Conservation (phyloP, 1,284 basidiomycete genomes). For the Ceratobasidium sp. region DNA sequence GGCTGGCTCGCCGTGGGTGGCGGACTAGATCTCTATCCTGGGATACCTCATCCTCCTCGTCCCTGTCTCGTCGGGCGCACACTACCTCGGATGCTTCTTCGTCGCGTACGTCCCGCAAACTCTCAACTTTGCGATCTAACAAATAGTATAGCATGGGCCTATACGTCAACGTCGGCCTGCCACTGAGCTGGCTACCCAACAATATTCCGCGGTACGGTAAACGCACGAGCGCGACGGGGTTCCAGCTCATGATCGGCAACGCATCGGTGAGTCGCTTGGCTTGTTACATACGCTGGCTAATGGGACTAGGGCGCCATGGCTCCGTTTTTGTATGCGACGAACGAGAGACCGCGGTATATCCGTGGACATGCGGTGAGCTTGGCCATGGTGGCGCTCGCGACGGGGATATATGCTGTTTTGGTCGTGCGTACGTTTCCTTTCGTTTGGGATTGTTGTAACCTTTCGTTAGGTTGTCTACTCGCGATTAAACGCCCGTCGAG, state of each 20-base stretch:
- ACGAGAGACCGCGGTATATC: slow-evolving; percentile 39
- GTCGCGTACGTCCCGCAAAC: slow-evolving; percentile 33
- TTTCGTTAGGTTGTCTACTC: slow-evolving; percentile 12
- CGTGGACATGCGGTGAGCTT: slow-evolving; percentile 40
- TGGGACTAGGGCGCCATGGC: slow-evolving; percentile 41
- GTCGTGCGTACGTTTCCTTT: slow-evolving; percentile 8
- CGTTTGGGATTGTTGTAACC: background rate
- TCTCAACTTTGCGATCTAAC: background rate
- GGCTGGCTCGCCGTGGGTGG: slow-evolving; percentile 24
- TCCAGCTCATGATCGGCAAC: slow-evolving; percentile 39
- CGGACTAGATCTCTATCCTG: slow-evolving; percentile 28
- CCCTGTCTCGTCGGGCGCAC: slow-evolving; percentile 18
- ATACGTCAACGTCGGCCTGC: slow-evolving; percentile 38
- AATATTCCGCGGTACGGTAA: slow-evolving; percentile 40
- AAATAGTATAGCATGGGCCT: slow-evolving; percentile 25
- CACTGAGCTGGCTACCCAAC: slow-evolving; percentile 38
- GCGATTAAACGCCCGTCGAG: slow-evolving; percentile 24
- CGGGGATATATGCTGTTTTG: slow-evolving; percentile 21
- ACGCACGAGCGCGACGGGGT: slow-evolving; percentile 37
- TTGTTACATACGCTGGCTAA: too few species aligned
- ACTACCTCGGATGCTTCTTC: slow-evolving; percentile 39
- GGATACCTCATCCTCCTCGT: slow-evolving; percentile 39
- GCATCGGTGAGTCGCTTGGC: slow-evolving; percentile 20
- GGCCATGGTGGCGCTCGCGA: slow-evolving; percentile 37
- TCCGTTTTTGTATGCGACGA: slow-evolving; percentile 38